Evolutionary conservation across 2,329 filamentous ascomycete genomes (phyloP), one percentile per base, ranked within the genome.

Genomic region (Chrysoporthe puriensis): DNA sequence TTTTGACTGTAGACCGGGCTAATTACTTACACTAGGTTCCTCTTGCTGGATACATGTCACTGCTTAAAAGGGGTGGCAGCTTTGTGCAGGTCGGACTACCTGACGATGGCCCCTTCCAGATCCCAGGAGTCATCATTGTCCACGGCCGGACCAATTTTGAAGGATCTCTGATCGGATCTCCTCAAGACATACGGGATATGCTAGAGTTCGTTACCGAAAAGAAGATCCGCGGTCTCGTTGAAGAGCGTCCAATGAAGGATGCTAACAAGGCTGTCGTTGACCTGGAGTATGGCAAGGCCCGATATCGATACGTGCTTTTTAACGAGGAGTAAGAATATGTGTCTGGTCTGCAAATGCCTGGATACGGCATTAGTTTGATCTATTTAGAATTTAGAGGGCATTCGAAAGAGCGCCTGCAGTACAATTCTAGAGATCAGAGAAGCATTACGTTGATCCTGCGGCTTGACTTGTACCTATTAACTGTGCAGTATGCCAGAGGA

Each of bases 51-150:
- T 92, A 92, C 77, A 79, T 92, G 66, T 73, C 78, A 21, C 79
- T 92, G 9, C 79, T 92, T 16, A 83, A 85, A 70, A 79, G 82
- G 21, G 82, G 86, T 63, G 89, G 90, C 18, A 83, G 82, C 8
- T 87, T 91, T 74, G 83, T 91, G 66, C 88, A 91, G 77, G 83
- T 92, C 59, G 89, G 89, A 14, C 60, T 69, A 1, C 89, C 90
- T 0, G 90, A 92, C 73, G 82, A 84, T 48, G 77, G 76, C 1
- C 70, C 70, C 14, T 73, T 79, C 36, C 65, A 72, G 11, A 81
- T 90, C 70, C 82, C 80, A 69, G 85, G 85, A 3, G 88, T 85
- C 71, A 77, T 83, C 4, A 76, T 91, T 69, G 86, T 91, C 62
- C 77, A 75, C 48, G 88, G 86, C 73, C 84, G 85, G 3, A 74